Evolutionary conservation across 441 rosid species (phyloP).

Genomic region (Corymbia citriodora): DNA sequence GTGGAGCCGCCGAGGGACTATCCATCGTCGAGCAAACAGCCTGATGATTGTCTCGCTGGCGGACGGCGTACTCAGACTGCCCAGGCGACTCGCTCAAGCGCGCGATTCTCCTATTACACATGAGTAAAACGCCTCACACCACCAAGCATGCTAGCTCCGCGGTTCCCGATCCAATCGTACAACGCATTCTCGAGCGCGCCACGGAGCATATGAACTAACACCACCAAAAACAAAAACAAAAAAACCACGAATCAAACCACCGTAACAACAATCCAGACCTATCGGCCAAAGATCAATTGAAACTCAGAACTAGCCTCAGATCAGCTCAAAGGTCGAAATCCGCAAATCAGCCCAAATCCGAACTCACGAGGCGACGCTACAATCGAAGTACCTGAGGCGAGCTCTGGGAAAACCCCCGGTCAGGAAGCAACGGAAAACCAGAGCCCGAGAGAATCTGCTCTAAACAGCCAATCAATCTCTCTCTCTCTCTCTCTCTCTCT

Average conservation of each 20-base stretch:
- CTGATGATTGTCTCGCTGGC: conserved; percentile 15
- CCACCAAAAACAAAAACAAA: neutral
- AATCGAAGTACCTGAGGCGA: neutral
- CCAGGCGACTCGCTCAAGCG: conserved; percentile 12
- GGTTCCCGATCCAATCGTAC: neutral
- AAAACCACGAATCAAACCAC: neutral
- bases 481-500: neutral
- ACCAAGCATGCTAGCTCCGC: conserved; percentile 3
- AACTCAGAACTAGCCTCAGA: neutral
- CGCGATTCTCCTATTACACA: conserved; percentile 45
- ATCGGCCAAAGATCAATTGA: neutral
- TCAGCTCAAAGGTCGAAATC: neutral
- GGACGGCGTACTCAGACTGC: conserved; percentile 14
- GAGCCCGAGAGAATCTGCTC: neutral
- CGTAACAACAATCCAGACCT: neutral
- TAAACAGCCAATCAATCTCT: neutral
- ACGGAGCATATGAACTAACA: neutral
- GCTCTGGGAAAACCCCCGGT: neutral
- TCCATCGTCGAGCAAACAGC: conserved; percentile 44
- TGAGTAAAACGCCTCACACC: conserved; percentile 30
- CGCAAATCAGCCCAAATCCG: neutral
- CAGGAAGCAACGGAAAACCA: neutral
- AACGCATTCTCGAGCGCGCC: conserved; percentile 6
- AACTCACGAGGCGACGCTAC: neutral
- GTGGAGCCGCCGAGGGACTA: conserved; percentile 27